Evolutionary conservation across 2,329 filamentous ascomycete genomes (phyloP), one percentile per base, ranked within the genome.

Genomic region (Chalaropsis thielavioides): DNA sequence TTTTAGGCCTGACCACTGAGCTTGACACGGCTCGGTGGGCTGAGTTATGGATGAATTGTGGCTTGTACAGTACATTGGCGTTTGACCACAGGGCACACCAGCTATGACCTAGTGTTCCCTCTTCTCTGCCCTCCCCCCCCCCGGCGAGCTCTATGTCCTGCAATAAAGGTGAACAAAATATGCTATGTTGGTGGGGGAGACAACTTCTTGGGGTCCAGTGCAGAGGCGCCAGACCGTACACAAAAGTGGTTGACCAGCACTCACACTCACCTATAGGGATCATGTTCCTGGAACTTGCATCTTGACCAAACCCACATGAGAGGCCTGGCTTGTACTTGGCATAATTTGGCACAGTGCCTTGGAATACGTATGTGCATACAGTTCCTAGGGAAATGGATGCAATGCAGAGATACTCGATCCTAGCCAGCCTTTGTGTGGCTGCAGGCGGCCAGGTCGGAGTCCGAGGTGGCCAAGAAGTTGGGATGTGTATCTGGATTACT

Each of bases 21-120:
- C 38, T 58, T 58, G 51, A 58, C 24, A 58, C 35, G 31, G 27
- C 51, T 27, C 10, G 11, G 51, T 35, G 38, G 27, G 51, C 15
- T n/a, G 17, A 35, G 51, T 58, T 58, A 38, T 58, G 51, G 51
- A 58, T 58, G 51, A 58, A 58, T 58, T 58, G 51, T 58, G 51
- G 51, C 51, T 58, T 58, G 17, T 58, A n/a, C 31, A 58, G 6
- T 58, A n/a, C 11, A 58, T 58, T 58, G 10, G 19, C 3, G 24
- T 51, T 19, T 24, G 24, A 27, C 22, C 51, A 8, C 51, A 56
- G n/a, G 51, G 51, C 35, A 38, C 51, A 58, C 24, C 27, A 58
- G 51, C 51, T 58, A 58, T 58, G 51, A 58, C 51, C 51, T 17
- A 58, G 51, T 58, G 51, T 58, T 58, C 31, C 10, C 19, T 51